Base-by-base conservation (phyloP, 768 basidiomycete species). In the Mycena capillaripes region DNA sequence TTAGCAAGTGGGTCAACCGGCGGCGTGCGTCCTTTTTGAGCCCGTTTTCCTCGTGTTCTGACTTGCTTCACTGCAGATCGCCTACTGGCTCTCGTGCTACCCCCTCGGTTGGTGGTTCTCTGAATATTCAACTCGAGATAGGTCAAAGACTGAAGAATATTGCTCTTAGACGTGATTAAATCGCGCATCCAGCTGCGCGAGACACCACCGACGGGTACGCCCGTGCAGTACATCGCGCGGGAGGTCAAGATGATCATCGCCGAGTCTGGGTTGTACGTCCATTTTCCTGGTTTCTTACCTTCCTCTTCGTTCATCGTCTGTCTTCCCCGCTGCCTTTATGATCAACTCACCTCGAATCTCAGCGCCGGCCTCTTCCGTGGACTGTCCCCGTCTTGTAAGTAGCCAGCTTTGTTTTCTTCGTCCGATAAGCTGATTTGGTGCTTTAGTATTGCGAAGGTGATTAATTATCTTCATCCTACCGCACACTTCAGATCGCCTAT, bases 31-130 rank as follows among this genome's bases (percentile, higher is more conserved):
- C 32, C 16, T 14, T 34, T 52, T 40, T n/a, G 52, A 52, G n/a
- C 30, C 38, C 66, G 56, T 36, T 40, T 67, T 10, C 10, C n/a
- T 36, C 46, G 1, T 23, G 40, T 70, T 25, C 56, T 56, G 66
- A 38, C n/a, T 32, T 46, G 42, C 66, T 73, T 38, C 29, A 61
- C 21, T 71, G 1, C 30, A 96, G 86, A 89, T 97, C 44, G 92
- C 91, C 0, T 98, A 99, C 78, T 99, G 98, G 98, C 86, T 98
- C 2, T 89, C 95, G 1, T 97, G 93, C 78, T 98, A 97, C 80
- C 97, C 96, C 0, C 85, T 97, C 7, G 94, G 93, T 93, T 59
- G 10, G 79, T 66, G 19, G 8, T 29, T 17, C 56, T 66, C 64
- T 56, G 5, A 6, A 12, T 14, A 2, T 14, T 29, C 25, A 52